Conservation (phyloP, 2,329 filamentous ascomycete species). For the Capronia epimyces region DNA sequence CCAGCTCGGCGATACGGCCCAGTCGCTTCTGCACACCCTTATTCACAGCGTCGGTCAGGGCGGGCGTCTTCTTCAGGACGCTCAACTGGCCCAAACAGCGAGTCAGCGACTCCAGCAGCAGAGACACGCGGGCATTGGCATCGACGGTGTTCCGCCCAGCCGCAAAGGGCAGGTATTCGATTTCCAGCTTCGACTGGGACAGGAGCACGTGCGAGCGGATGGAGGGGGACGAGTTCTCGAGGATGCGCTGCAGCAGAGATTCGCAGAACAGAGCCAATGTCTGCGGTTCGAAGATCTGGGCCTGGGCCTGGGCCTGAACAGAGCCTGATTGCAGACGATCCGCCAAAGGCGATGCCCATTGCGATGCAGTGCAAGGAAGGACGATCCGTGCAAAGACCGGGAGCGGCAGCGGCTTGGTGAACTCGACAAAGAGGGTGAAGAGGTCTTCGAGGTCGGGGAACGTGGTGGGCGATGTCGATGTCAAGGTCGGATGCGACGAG, state of each 20-base stretch:
- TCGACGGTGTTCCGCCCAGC: slow-evolving; percentile 56
- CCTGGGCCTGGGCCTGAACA: background rate
- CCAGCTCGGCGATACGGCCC: slow-evolving; percentile 36
- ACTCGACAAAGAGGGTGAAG: slow-evolving; percentile 43
- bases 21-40: slow-evolving; percentile 50
- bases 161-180: slow-evolving; percentile 60
- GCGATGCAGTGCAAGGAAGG: slow-evolving; percentile 37
- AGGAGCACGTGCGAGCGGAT: slow-evolving; percentile 41
- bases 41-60: slow-evolving; percentile 45
- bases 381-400: slow-evolving; percentile 44
- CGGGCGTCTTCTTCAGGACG: slow-evolving; percentile 32
- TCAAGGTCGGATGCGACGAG: slow-evolving; percentile 33
- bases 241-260: slow-evolving; percentile 47
- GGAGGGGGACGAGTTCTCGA: slow-evolving; percentile 39
- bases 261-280: slow-evolving; percentile 50
- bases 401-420: slow-evolving; percentile 43
- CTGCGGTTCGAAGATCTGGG: slow-evolving; percentile 20
- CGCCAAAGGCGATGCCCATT: background rate
- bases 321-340: background rate
- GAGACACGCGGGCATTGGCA: slow-evolving; percentile 68
- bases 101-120: slow-evolving; percentile 62
- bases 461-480: slow-evolving; percentile 20
- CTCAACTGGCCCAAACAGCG: slow-evolving; percentile 45
- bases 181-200: slow-evolving; percentile 47
- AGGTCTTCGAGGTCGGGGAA: slow-evolving; percentile 39